phyloP scores from a whole-genome alignment of 116 monocot species.

The Papilionanthe hybrid region DNA sequence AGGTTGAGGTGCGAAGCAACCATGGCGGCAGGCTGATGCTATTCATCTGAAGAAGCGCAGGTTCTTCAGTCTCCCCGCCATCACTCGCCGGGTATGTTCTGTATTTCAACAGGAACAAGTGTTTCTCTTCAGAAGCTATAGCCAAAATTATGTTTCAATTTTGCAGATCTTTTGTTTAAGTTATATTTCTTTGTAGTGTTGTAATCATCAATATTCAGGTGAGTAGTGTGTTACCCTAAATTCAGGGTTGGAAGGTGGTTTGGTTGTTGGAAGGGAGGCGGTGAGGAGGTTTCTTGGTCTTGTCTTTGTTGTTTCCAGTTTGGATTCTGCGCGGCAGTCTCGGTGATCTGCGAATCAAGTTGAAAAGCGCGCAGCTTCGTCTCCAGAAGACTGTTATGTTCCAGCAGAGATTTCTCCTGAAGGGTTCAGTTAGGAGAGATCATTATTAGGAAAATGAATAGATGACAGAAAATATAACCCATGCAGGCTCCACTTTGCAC shows the following conservation, averaged over 20 bases:
- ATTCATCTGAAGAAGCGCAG: not conserved
- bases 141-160: not conserved
- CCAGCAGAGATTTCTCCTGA: conserved; percentile 5
- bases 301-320: not conserved
- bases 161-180: too few species aligned
- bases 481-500: too few species aligned
- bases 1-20: not conserved
- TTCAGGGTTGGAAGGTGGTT: not conserved
- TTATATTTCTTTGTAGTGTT: too few species aligned
- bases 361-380: not conserved
- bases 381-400: conserved; percentile 1
- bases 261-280: not conserved
- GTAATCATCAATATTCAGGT: too few species aligned
- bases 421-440: not conserved
- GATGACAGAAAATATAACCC: too few species aligned
- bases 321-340: not conserved
- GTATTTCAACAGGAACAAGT: not conserved
- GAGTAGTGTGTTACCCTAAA: not conserved
- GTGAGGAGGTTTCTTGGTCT: not conserved
- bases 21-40: not conserved
- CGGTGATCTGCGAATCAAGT: not conserved
- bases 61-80: not conserved
- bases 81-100: not conserved
- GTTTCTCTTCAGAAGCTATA: not conserved
- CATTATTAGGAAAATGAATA: too few species aligned